A percentile compares a stretch with the other conserved stretches of the same genome.
phyloP scores from a whole-genome alignment of 83 land plant species.

The Thuja plicata region DNA sequence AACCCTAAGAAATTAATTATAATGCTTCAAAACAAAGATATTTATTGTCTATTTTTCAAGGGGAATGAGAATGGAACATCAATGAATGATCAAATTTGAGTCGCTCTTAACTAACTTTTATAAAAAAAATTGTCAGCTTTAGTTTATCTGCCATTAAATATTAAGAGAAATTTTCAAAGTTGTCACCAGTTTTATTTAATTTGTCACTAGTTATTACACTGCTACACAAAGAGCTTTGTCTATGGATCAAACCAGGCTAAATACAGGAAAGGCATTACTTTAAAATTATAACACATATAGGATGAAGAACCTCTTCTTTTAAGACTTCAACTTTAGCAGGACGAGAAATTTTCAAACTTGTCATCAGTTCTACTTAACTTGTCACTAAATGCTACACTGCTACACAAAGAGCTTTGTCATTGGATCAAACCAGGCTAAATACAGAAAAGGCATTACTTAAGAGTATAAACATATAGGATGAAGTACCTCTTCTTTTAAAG shows the following conservation, averaged over 20 bases:
- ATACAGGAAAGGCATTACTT: neutral
- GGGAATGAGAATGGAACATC: neutral
- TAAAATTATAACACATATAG: neutral
- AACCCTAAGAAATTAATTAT: neutral
- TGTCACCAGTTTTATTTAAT: neutral
- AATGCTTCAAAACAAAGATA: neutral
- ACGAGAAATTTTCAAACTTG: neutral
- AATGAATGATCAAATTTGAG: neutral
- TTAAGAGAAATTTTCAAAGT: neutral
- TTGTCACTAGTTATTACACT: neutral
- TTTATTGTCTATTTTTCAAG: neutral
- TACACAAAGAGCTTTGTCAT: neutral
- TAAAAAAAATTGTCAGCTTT: no score
- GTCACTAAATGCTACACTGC: neutral
- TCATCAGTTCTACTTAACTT: neutral
- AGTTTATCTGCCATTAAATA: no score
- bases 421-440: neutral
- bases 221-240: neutral
- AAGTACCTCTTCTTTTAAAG: slow-evolving; percentile 36
- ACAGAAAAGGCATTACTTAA: neutral
- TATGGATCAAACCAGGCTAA: neutral
- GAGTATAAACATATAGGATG: neutral
- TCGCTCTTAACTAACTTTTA: no score
- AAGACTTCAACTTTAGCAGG: slow-evolving; percentile 21
- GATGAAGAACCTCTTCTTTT: slow-evolving; percentile 32